phyloP scores from a whole-genome alignment of 2,329 filamentous ascomycete species.

The Claviceps fusiformis region DNA sequence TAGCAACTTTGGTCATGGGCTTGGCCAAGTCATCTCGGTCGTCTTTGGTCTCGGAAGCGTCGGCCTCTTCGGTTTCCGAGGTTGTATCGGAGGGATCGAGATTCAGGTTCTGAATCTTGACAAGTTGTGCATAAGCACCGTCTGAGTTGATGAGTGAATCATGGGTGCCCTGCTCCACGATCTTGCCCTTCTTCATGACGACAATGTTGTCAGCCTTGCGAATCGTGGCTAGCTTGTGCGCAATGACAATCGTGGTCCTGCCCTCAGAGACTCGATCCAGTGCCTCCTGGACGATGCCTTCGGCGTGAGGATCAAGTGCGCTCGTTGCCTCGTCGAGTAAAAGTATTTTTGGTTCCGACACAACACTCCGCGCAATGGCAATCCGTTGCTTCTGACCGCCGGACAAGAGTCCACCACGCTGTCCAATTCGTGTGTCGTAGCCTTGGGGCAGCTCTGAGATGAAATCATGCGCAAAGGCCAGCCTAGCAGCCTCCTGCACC shows the following conservation, averaged over 20 bases:
- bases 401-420: conserved; percentile 48
- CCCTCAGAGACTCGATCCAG: conserved; percentile 61
- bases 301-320: conserved; percentile 80
- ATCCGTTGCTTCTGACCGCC: conserved; percentile 9
- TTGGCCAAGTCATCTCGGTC: conserved; percentile 13
- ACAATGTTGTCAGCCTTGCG: conserved; percentile 54
- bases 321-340: conserved; percentile 90
- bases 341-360: conserved; percentile 85
- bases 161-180: conserved; percentile 45
- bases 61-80: conserved; percentile 1
- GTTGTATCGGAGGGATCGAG: background rate
- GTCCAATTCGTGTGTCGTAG: conserved; percentile 44
- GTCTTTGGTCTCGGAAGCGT: background rate
- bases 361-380: conserved; percentile 15
- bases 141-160: conserved; percentile 33
- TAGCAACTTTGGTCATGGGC: conserved; percentile 18
- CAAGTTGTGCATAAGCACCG: conserved; percentile 3
- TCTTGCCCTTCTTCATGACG: conserved; percentile 41
- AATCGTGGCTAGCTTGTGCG: conserved; percentile 81
- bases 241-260: conserved; percentile 89
- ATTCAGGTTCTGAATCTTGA: background rate
- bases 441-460: conserved; percentile 32
- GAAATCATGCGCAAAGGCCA: conserved; percentile 38
- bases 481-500: conserved; percentile 31
- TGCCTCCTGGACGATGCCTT: conserved; percentile 81